Conservation (phyloP, 352 stramenopile genomes). For the Phytophthora capsici region DNA sequence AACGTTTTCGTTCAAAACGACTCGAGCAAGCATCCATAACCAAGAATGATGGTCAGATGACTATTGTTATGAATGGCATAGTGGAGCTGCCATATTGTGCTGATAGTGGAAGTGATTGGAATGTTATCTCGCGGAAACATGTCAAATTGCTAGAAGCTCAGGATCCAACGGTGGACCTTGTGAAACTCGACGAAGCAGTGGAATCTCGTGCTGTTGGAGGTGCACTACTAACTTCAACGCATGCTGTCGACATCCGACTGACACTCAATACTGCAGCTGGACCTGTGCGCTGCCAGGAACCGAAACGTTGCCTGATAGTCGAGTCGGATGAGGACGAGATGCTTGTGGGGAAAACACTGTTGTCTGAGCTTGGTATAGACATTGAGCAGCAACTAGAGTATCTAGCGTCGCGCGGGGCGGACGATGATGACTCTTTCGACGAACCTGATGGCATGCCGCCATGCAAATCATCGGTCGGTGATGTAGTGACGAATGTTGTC, state of each 20-base stretch:
- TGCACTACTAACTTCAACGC: not conserved
- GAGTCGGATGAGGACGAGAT: constrained; percentile 5
- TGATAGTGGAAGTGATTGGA: constrained; percentile 25
- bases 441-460: not conserved
- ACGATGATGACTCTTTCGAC: constrained; percentile 3
- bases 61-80: not conserved
- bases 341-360: not conserved
- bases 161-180: not conserved
- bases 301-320: constrained; percentile 6
- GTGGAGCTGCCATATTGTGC: constrained; percentile 11
- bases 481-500: constrained; percentile 1
- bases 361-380: constrained; percentile 8
- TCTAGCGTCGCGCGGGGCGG: not conserved
- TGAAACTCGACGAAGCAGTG: not conserved
- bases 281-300: not conserved
- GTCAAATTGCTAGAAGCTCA: not conserved
- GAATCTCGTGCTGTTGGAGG: not conserved
- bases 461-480: not conserved
- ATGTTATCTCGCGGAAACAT: constrained; percentile 5
- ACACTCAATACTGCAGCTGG: constrained; percentile 15
- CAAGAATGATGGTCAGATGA: not conserved
- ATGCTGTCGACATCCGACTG: not conserved
- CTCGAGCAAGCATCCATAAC: not conserved
- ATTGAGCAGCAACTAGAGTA: constrained; percentile 9
- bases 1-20: not conserved